Conservation (phyloP, 805 yeast species). For the Wickerhamiella shivajii region DNA sequence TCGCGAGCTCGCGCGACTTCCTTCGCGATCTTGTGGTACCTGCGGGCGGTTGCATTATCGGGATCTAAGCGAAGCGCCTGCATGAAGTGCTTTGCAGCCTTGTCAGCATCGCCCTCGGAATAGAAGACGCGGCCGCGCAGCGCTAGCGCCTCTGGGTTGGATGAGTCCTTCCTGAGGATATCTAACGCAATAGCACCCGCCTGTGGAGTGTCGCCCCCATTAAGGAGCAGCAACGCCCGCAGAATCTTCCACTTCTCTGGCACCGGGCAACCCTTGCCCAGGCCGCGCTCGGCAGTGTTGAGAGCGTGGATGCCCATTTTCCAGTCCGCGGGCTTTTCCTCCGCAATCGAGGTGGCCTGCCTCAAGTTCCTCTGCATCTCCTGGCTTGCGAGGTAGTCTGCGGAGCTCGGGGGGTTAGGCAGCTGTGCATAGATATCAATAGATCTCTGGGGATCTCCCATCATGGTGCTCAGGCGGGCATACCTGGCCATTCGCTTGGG, state of each 20-base stretch:
- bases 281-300: slow-evolving; percentile 25
- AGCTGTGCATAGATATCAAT: slow-evolving; percentile 18
- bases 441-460: slow-evolving; percentile 26
- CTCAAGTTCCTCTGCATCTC: slow-evolving; percentile 26
- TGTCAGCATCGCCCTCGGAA: slow-evolving; percentile 26
- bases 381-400: slow-evolving; percentile 21
- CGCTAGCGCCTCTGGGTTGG: slow-evolving; percentile 28
- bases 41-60: slow-evolving; percentile 25
- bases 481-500: slow-evolving; percentile 25
- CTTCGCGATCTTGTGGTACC: slow-evolving; percentile 20
- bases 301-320: slow-evolving; percentile 26
- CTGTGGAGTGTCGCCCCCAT: slow-evolving; percentile 22
- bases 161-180: slow-evolving; percentile 24
- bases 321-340: slow-evolving; percentile 15
- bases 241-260: slow-evolving; percentile 26
- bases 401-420: slow-evolving; percentile 14
- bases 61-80: slow-evolving; percentile 31
- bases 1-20: slow-evolving; percentile 24
- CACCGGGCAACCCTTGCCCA: slow-evolving; percentile 23
- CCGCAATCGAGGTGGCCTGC: slow-evolving; percentile 23
- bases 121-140: slow-evolving; percentile 27
- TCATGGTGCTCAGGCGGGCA: slow-evolving; percentile 24
- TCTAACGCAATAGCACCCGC: slow-evolving; percentile 26
- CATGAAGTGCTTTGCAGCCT: slow-evolving; percentile 26
- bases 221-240: slow-evolving; percentile 20